Percentiles rank a stretch among this genome's conserved stretches.
These are phyloP conservation scores for Teratosphaeria gauchensis DNA, from an alignment of 2,329 filamentous ascomycete species.

Conservation along the genomic window DNA sequence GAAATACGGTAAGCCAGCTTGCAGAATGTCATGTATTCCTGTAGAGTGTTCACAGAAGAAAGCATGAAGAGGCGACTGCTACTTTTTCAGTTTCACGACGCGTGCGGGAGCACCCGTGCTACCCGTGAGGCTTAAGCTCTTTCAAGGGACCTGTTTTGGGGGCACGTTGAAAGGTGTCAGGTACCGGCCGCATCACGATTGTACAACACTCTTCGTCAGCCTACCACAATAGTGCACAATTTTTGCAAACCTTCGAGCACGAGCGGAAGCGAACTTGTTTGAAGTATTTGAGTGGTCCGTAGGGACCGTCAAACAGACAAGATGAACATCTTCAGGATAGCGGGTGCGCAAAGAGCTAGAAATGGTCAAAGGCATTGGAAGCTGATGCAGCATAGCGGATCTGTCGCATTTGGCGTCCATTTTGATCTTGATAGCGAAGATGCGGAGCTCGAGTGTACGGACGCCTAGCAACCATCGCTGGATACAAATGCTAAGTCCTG, in stretches of 20 bases:
- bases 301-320: conserved; percentile 2
- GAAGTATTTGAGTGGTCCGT: neutral
- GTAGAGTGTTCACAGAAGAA: no score
- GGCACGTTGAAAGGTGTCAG: neutral
- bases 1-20: no score
- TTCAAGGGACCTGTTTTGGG: neutral
- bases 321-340: conserved; percentile 63
- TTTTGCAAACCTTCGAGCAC: neutral
- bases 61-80: no score
- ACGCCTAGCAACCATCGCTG: neutral
- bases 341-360: conserved; percentile 37
- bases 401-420: conserved; percentile 93
- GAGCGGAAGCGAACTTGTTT: neutral
- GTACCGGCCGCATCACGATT: neutral
- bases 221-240: neutral
- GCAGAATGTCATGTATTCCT: no score
- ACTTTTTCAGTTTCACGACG: no score
- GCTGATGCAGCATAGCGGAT: conserved; percentile 54
- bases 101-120: neutral
- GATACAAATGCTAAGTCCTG: neutral
- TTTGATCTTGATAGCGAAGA: conserved; percentile 91
- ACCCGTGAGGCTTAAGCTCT: neutral
- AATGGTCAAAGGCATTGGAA: neutral
- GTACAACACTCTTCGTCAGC: neutral
- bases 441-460: conserved; percentile 74